Evolutionary conservation across 306 rosid genomes (phyloP).

Genomic region (Fragaria ananassa): DNA sequence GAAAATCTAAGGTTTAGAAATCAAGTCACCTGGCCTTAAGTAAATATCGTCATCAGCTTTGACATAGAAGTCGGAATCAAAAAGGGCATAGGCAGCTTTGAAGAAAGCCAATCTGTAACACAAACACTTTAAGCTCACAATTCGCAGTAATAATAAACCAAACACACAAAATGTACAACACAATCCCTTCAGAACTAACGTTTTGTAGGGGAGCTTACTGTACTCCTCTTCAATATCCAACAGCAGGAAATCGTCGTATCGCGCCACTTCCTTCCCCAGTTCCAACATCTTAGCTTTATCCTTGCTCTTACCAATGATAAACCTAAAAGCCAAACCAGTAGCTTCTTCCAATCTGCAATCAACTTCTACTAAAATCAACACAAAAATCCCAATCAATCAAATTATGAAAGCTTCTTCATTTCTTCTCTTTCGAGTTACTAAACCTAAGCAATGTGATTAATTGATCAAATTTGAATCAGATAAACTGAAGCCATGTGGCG

Average conservation of each 20-base stretch:
- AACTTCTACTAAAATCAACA: slow-evolving; percentile 25
- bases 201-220: slow-evolving; percentile 97
- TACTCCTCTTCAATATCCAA: slow-evolving; percentile 98
- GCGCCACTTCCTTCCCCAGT: slow-evolving; percentile 64
- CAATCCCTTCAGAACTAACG: slow-evolving; percentile 62
- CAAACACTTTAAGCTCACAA: slow-evolving; percentile 14
- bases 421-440: not conserved
- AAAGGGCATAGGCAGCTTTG: slow-evolving; percentile 93
- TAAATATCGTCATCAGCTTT: slow-evolving; percentile 98
- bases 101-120: slow-evolving; percentile 82
- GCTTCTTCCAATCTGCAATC: slow-evolving; percentile 91
- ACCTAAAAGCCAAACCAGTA: slow-evolving; percentile 90
- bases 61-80: slow-evolving; percentile 78
- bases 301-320: slow-evolving; percentile 74
- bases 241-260: slow-evolving; percentile 76
- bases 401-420: not conserved
- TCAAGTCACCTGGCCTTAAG: slow-evolving; percentile 85
- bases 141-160: slow-evolving; percentile 2
- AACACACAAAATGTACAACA: slow-evolving; percentile 20
- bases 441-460: not conserved
- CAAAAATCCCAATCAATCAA: not conserved
- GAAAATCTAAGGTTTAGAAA: not conserved
- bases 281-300: slow-evolving; percentile 67
- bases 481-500: not conserved
- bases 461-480: not conserved